phyloP scores from a whole-genome alignment of 2,329 filamentous ascomycete genomes.

The Hypocreales sp. region DNA sequence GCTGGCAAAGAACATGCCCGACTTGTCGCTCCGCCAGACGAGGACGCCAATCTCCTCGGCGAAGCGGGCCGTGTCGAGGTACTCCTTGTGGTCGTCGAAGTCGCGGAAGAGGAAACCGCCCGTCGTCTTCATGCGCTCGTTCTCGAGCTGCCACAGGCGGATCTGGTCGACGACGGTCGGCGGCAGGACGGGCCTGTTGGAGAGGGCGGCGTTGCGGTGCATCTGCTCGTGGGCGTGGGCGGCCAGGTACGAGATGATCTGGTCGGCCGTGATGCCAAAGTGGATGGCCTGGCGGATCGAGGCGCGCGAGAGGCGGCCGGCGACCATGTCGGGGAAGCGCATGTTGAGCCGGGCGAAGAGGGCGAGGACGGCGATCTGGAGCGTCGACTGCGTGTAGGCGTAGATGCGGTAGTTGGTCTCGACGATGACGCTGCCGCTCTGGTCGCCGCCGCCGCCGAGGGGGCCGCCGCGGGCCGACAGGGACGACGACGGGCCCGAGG shows the following conservation, averaged over 20 bases:
- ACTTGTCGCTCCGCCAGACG: constrained; percentile 68
- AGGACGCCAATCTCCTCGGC: constrained; percentile 84
- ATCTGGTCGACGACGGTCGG: constrained; percentile 97
- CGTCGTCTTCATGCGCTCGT: constrained; percentile 79
- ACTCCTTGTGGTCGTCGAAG: constrained; percentile 58
- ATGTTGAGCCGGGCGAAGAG: constrained; percentile 81
- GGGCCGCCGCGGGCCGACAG: constrained; percentile 17
- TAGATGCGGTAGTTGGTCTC: constrained; percentile 98
- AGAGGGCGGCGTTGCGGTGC: constrained; percentile 45
- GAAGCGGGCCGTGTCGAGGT: constrained; percentile 56
- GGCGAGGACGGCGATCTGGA: constrained; percentile 86
- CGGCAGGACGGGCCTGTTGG: constrained; percentile 61
- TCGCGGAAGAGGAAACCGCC: constrained; percentile 81
- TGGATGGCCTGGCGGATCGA: constrained; percentile 78
- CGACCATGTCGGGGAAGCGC: constrained; percentile 88
- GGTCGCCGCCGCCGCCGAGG: constrained; percentile 20
- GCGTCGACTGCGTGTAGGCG: constrained; percentile 84
- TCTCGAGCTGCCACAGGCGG: constrained; percentile 91
- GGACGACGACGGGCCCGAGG: constrained; percentile 12
- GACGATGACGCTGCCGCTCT: constrained; percentile 78
- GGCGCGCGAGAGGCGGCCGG: constrained; percentile 75
- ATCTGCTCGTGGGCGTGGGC: constrained; percentile 93
- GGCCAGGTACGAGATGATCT: constrained; percentile 86
- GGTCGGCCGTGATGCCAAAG: constrained; percentile 83
- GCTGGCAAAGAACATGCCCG: constrained; percentile 80